A percentile compares a stretch with the other conserved stretches of the same genome.
Evolutionary conservation across 2,329 filamentous ascomycete species (phyloP).

Genomic region (Calonectria henricotiae): DNA sequence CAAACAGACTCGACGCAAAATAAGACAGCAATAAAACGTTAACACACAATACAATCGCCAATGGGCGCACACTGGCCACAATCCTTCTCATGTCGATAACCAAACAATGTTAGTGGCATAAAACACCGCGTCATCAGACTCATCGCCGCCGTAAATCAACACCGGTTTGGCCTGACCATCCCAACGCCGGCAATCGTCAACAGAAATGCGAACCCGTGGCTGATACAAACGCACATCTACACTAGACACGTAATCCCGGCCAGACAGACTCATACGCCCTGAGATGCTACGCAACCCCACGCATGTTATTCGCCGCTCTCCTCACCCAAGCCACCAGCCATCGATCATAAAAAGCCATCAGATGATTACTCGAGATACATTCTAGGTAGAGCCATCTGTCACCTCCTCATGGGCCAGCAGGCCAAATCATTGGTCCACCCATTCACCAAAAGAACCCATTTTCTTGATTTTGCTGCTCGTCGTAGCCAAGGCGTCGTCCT

Average conservation of each 20-base stretch:
- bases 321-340: constrained; percentile 51
- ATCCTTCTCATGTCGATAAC: not conserved
- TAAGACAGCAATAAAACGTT: not conserved
- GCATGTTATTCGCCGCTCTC: constrained; percentile 45
- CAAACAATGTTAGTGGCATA: not conserved
- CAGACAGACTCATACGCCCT: constrained; percentile 36
- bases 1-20: not conserved
- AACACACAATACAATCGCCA: no score
- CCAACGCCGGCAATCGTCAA: constrained; percentile 39
- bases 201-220: constrained; percentile 29
- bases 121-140: not conserved
- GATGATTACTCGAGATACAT: constrained; percentile 55
- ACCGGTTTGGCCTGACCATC: constrained; percentile 33
- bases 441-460: constrained; percentile 46
- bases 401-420: constrained; percentile 41
- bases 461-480: constrained; percentile 40
- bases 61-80: not conserved
- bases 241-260: constrained; percentile 38
- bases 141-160: constrained; percentile 20
- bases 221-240: constrained; percentile 37
- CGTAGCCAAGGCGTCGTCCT: constrained; percentile 39
- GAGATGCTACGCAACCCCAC: constrained; percentile 47
- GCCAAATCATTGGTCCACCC: constrained; percentile 39
- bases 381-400: constrained; percentile 51
- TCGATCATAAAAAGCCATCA: constrained; percentile 51